Evolutionary conservation across 768 basidiomycete genomes (phyloP).

Genomic region (Mycena polygramma): DNA sequence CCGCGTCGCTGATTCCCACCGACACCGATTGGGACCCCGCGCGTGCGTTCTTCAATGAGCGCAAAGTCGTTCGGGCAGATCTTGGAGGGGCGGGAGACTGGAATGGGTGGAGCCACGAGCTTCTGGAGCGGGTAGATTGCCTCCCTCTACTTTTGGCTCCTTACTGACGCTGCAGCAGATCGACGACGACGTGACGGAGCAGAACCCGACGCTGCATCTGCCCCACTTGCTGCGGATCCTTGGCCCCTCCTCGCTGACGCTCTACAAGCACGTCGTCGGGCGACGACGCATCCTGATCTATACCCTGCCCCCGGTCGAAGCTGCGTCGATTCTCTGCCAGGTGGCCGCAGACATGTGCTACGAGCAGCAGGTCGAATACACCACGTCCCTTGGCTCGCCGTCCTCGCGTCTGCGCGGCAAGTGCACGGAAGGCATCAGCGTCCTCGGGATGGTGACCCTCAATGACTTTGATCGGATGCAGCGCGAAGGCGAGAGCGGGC

Average conservation of each 20-base stretch:
- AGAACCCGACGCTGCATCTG: conserved; percentile 76
- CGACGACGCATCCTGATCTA: conserved; percentile 84
- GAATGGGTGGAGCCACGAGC: conserved; percentile 77
- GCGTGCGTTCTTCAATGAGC: conserved; percentile 73
- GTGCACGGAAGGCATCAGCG: conserved; percentile 68
- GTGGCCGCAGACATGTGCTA: conserved; percentile 70
- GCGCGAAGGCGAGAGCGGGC: conserved; percentile 67
- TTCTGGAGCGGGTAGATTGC: conserved; percentile 61
- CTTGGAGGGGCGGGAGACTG: conserved; percentile 71
- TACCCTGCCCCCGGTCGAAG: conserved; percentile 83
- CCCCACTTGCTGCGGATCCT: conserved; percentile 82
- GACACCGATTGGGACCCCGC: conserved; percentile 76
- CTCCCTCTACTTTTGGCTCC: conserved; percentile 5
- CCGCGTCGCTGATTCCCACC: conserved; percentile 61
- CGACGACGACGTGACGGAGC: conserved; percentile 45
- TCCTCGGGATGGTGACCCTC: conserved; percentile 86
- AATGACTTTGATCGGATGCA: conserved; percentile 76
- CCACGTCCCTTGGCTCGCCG: conserved; percentile 39
- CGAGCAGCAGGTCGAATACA: conserved; percentile 55
- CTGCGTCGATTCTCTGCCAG: conserved; percentile 82
- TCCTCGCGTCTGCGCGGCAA: conserved; percentile 50
- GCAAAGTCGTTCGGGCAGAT: conserved; percentile 63
- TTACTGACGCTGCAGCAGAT: conserved; percentile 34
- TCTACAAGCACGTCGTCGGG: conserved; percentile 85
- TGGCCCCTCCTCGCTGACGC: conserved; percentile 81